Base-by-base conservation (phyloP, 176 grass and related monocot species). In the Avena insularis region DNA sequence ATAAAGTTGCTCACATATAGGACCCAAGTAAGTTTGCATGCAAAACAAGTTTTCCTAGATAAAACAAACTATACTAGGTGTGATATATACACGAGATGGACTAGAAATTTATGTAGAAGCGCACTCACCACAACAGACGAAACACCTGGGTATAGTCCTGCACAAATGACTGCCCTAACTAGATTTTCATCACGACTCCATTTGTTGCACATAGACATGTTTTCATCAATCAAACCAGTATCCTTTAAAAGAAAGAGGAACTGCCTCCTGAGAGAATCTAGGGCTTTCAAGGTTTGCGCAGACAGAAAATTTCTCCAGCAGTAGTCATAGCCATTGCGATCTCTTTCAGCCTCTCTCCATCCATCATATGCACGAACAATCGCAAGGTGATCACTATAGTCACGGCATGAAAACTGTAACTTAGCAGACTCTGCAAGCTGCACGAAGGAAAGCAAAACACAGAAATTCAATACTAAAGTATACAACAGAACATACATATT, bases 241-340 rank as follows among this genome's bases (percentile, higher is more conserved):
- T 99, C 97, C 77, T 94, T 96, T 6, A 99, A 70, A 79, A 99
- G 92, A 91, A 71, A 91, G 54, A 96, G 77, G 87, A 99, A 99
- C 69, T 99, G 97, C 49, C 90, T 95, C 21, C 91, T 85, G 82
- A 99, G 94, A 75, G 97, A 96, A 82, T 96, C 93, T 27, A 96
- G 88, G 71, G 97, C 97, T 82, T 94, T 98, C 43, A 98, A 89
- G 17, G 97, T 98, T 85, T 98, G 97, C 21, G 84, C 87, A 1
- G 97, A 98, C 31, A 98, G 93, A 71, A 98, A 98, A 59, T 98
- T 98, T 90, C 91, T 98, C 97, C 97, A 98, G 87, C 97, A 98
- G 80, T 94, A 98, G 23, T 98, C 93, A 60, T 98, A 98, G 75
- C 97, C 97, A 83, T 91, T 89, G 87, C 91, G 92, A 43, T 98